Base-by-base conservation (phyloP, 441 rosid species). In the Adansonia rubrostipa region DNA sequence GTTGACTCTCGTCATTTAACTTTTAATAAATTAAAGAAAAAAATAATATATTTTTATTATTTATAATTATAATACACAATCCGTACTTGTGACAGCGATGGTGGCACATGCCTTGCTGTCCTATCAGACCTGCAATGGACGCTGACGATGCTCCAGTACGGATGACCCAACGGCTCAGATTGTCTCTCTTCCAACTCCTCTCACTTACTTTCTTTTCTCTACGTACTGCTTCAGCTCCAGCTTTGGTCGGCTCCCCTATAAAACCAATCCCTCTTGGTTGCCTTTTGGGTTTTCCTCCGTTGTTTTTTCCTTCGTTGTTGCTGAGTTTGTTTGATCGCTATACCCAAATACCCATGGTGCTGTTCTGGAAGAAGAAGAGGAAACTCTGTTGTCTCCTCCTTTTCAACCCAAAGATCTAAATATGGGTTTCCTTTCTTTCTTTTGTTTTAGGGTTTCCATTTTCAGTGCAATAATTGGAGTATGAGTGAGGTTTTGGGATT, bases 31-130 rank as follows among this genome's bases (percentile, higher is more conserved):
- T 63, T 33, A 15, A 63, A 33, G n/a, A 36, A 9, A 64, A 64
- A 5, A 64, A 64, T 13, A 64, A 33, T 11, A 33, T 28, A 28
- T 1, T 28, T 28, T 28, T 28, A 28, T 28, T 28, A 28, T 28
- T 28, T 28, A 28, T 28, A 28, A 28, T 28, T 28, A 13, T 11
- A 13, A 11, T 28, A 40, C n/a, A 56, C 68, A 78, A 22, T 76
- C 69, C 44, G 47, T 61, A 73, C 77, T 54, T 58, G 11, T 73
- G 77, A 73, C 77, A 58, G 19, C 14, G 77, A 73, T 42, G 54
- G 77, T 73, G 67, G 77, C 77, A 73, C 77, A 58, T 73, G 67
- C 77, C 64, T 42, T 57, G 77, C 77, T 73, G 77, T 73, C 77
- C 58, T 58, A 57, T 73, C 56, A 60, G 40, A 57, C 20, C 56